phyloP scores from a whole-genome alignment of 371 early-diverging fungal species.

The Rhizopus arrhizus region DNA sequence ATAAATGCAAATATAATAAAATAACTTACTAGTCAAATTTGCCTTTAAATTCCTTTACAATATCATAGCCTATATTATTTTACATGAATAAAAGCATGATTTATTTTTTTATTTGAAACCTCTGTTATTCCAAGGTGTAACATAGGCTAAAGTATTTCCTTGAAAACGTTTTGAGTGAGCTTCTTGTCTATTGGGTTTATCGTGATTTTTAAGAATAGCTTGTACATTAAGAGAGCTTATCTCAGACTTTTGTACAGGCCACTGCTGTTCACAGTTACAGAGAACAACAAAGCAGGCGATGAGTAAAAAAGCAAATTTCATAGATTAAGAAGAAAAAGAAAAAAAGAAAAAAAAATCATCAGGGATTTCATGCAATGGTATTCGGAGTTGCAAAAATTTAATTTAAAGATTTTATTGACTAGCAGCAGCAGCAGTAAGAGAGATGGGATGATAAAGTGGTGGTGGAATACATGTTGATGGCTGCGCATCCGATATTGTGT shows the following conservation, averaged over 20 bases:
- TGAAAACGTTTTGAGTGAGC: conserved; percentile 45
- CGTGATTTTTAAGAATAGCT: conserved; percentile 16
- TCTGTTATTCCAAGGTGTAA: conserved; percentile 72
- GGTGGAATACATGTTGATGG: conserved; percentile 17
- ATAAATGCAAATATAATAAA: neutral
- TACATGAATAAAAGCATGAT: neutral
- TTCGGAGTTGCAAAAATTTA: no score
- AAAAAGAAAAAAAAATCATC: no score
- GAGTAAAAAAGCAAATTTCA: neutral
- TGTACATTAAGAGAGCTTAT: conserved; percentile 10
- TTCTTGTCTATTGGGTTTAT: conserved; percentile 16
- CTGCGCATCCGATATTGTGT: conserved; percentile 37
- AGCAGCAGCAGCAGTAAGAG: conserved; percentile 41
- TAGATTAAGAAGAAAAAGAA: neutral
- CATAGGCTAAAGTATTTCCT: conserved; percentile 58
- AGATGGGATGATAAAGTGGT: conserved; percentile 38
- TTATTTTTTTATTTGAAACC: conserved; percentile 32
- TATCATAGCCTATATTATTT: conserved; percentile 52
- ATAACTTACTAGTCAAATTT: conserved; percentile 63
- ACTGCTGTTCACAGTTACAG: neutral
- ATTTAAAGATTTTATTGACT: conserved; percentile 27
- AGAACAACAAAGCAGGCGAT: neutral
- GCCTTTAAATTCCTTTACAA: conserved; percentile 63
- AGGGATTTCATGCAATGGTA: no score
- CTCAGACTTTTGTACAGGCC: neutral